A percentile compares a stretch with the other conserved stretches of the same genome.
Conservation (phyloP, 257 asterid genomes). For the Nicotiana paniculata region DNA sequence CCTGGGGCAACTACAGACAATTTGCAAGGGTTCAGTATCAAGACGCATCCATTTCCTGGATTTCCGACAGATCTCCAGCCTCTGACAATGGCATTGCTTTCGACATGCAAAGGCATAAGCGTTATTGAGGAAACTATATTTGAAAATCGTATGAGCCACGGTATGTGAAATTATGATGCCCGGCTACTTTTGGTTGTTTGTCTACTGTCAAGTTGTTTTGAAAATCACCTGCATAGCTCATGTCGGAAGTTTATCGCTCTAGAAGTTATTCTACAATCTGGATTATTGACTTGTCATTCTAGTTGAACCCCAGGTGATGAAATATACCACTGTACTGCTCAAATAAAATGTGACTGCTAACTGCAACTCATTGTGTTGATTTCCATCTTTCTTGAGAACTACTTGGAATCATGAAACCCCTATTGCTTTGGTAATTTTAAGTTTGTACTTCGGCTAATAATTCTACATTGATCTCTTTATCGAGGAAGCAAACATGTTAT, state of each 20-base stretch:
- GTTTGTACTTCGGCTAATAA: no score
- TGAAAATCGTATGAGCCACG: constrained; percentile 42
- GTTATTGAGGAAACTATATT: constrained; percentile 33
- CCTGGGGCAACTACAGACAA: constrained; percentile 10
- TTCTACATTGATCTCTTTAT: no score
- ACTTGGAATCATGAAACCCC: no score
- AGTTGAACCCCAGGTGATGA: background rate
- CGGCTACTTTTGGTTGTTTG: background rate
- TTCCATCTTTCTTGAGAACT: no score
- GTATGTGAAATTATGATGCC: constrained; percentile 12
- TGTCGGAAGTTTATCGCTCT: background rate
- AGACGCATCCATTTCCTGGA: constrained; percentile 37
- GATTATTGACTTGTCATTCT: background rate
- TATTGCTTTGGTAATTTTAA: no score
- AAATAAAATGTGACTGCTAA: no score
- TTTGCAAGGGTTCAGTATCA: constrained; percentile 21
- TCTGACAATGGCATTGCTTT: constrained; percentile 32
- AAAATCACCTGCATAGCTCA: background rate
- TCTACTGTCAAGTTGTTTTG: background rate
- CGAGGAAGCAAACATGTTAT: background rate
- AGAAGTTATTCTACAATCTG: background rate
- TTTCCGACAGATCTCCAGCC: constrained; percentile 51
- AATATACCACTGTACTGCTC: no score
- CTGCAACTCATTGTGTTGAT: no score
- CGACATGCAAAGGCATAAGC: constrained; percentile 35